A percentile compares a stretch with the other conserved stretches of the same genome.
These are phyloP conservation scores for Tuber indicum DNA, from an alignment of 495 filamentous ascomycete species.

Conservation along the genomic window DNA sequence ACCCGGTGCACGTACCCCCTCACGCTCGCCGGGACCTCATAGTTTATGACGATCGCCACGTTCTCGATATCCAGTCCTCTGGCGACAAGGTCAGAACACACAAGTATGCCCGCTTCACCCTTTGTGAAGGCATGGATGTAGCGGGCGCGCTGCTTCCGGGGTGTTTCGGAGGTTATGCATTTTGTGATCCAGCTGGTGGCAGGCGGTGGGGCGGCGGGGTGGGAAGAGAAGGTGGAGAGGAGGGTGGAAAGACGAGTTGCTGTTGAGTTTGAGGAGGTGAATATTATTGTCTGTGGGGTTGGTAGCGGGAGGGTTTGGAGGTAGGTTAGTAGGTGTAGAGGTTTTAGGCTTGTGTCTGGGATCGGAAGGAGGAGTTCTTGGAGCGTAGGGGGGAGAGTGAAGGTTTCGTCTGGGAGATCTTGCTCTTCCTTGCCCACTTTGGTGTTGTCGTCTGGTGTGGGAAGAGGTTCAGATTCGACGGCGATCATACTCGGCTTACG, in stretches of 20 bases:
- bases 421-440: conserved; percentile 22
- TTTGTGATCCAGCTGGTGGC: conserved; percentile 20
- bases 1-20: conserved; percentile 90
- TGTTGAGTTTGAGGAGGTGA: conserved; percentile 80
- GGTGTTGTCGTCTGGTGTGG: conserved; percentile 22
- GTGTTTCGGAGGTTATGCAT: conserved; percentile 39
- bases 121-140: conserved; percentile 30
- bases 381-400: conserved; percentile 63
- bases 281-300: conserved; percentile 59
- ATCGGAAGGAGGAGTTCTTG: conserved; percentile 69
- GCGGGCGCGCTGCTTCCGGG: conserved; percentile 38
- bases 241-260: conserved; percentile 74
- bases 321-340: conserved; percentile 62
- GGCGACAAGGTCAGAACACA: conserved; percentile 86
- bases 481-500: conserved; percentile 68
- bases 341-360: conserved; percentile 69
- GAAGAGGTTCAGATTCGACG: conserved; percentile 51
- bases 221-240: conserved; percentile 44
- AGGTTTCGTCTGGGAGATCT: conserved; percentile 40
- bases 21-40: conserved; percentile 83
- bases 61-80: conserved; percentile 81
- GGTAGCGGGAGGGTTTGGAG: conserved; percentile 47
- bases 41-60: conserved; percentile 83
- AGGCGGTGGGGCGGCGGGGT: not conserved
- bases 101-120: conserved; percentile 48